Percentiles rank a stretch among this genome's conserved stretches.
Evolutionary conservation across 768 basidiomycete genomes (phyloP).

Genomic region (Leucogyrophana mollusca): DNA sequence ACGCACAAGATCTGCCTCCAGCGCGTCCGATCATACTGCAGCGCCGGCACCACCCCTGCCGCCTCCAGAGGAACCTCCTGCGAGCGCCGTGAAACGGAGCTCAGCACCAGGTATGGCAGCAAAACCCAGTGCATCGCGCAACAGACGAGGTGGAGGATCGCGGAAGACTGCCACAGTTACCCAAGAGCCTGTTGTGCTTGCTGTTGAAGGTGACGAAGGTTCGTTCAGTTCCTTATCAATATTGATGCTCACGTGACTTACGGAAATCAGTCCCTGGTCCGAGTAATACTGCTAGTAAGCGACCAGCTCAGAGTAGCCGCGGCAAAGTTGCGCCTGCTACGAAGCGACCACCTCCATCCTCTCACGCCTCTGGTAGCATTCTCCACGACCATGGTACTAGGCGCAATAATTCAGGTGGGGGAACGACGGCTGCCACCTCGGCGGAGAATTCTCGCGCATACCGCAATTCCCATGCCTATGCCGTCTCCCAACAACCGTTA

Average conservation of each 20-base stretch:
- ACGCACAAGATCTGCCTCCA: slow-evolving; percentile 75
- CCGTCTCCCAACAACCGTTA: slow-evolving; percentile 73
- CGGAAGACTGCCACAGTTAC: slow-evolving; percentile 21
- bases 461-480: slow-evolving; percentile 78
- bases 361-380: slow-evolving; percentile 29
- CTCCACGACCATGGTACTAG: slow-evolving; percentile 47
- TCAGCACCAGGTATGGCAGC: slow-evolving; percentile 5
- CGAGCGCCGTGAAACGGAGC: slow-evolving; percentile 17
- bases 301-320: slow-evolving; percentile 41
- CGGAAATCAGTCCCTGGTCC: slow-evolving; percentile 31
- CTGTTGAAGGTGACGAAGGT: slow-evolving; percentile 69
- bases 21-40: slow-evolving; percentile 58
- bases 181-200: slow-evolving; percentile 20
- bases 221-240: slow-evolving; percentile 16
- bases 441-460: slow-evolving; percentile 63
- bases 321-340: slow-evolving; percentile 25
- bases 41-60: slow-evolving; percentile 38
- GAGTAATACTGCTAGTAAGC: slow-evolving; percentile 31
- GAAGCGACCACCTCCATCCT: slow-evolving; percentile 29
- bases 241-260: slow-evolving; percentile 36
- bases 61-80: slow-evolving; percentile 22
- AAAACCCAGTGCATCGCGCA: slow-evolving; percentile 28
- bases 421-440: slow-evolving; percentile 33
- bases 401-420: slow-evolving; percentile 44
- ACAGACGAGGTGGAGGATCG: slow-evolving; percentile 27